Percentiles rank a stretch among this genome's conserved stretches.
phyloP scores from a whole-genome alignment of 176 grass and related monocot species.

The Cenchrus fungigraminus region DNA sequence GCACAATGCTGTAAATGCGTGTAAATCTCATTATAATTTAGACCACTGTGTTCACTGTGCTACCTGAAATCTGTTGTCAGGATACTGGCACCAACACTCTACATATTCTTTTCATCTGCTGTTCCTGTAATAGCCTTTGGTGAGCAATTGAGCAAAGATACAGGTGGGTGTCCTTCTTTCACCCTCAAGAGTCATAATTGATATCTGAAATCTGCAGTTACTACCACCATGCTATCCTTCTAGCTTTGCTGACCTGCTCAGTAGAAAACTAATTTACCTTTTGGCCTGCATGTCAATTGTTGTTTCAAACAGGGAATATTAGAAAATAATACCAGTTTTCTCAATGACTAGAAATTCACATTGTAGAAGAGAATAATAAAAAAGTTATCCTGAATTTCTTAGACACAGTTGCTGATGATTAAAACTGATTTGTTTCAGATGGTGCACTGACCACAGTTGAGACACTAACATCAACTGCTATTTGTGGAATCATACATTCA shows the following conservation, averaged over 20 bases:
- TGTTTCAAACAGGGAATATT: not conserved
- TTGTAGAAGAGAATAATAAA: not conserved
- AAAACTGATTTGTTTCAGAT: conserved; percentile 53
- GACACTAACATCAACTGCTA: conserved; percentile 71
- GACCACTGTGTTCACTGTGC: conserved; percentile 9
- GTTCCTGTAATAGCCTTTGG: conserved; percentile 85
- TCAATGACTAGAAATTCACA: not conserved
- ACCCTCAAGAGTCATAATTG: not conserved
- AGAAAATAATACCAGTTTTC: not conserved
- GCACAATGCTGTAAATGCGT: not conserved
- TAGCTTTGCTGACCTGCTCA: not conserved
- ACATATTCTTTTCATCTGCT: conserved; percentile 83
- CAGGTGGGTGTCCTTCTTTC: conserved; percentile 42
- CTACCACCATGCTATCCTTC: not conserved
- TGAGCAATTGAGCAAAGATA: conserved; percentile 83
- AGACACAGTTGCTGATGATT: not conserved
- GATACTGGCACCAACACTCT: conserved; percentile 84
- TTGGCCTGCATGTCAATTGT: conserved; percentile 7
- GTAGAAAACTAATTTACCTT: not conserved
- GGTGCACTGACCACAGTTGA: conserved; percentile 81
- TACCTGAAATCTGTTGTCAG: conserved; percentile 50
- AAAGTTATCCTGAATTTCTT: not conserved
- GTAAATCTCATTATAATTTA: not conserved
- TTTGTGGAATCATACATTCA: conserved; percentile 86
- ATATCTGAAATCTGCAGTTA: conserved; percentile 9